A percentile compares a stretch with the other conserved stretches of the same genome.
Evolutionary conservation across 176 grass and related monocot species (phyloP).

Genomic region (Rhynchospora pubera): DNA sequence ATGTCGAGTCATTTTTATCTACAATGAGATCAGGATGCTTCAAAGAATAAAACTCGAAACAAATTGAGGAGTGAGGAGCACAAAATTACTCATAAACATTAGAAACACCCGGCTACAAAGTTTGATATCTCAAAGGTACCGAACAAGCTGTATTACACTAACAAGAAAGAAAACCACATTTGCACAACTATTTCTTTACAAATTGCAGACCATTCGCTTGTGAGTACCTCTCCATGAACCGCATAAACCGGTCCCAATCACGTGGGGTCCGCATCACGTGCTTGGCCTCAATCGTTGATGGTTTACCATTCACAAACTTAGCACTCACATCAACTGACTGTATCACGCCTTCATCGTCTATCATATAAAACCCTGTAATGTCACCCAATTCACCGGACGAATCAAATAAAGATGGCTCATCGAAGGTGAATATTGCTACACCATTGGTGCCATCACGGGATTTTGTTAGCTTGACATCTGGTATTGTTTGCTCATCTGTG

Average conservation of each 20-base stretch:
- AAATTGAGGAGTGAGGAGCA: background rate
- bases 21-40: constrained; percentile 6
- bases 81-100: background rate
- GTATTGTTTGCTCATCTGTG: constrained; percentile 87
- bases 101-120: background rate
- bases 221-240: constrained; percentile 94
- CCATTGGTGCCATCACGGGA: constrained; percentile 81
- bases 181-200: constrained; percentile 54
- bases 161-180: background rate
- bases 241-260: constrained; percentile 90
- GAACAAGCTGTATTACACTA: background rate
- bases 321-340: constrained; percentile 85
- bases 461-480: constrained; percentile 83
- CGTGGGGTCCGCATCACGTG: constrained; percentile 53
- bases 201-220: constrained; percentile 78
- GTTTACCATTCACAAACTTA: constrained; percentile 87
- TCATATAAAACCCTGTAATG: constrained; percentile 85
- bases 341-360: constrained; percentile 72
- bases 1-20: background rate
- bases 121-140: background rate
- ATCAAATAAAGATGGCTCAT: constrained; percentile 84
- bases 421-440: constrained; percentile 63
- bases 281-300: constrained; percentile 62
- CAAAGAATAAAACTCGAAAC: background rate
- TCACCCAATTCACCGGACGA: constrained; percentile 82